Conservation (phyloP, 2,329 filamentous ascomycete genomes). For the Lachnellula subtilissima region DNA sequence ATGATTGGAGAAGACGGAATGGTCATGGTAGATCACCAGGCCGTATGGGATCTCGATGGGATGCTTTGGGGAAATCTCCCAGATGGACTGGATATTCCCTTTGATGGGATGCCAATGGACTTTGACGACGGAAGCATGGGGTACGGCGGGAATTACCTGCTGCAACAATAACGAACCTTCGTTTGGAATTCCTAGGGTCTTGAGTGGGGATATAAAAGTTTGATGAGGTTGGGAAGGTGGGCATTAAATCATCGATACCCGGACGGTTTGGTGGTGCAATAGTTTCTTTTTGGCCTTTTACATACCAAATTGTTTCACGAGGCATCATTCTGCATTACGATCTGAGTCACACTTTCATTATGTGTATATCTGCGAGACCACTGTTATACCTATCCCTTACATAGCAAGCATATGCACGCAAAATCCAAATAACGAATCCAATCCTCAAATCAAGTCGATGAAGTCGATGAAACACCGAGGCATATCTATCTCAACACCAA, state of each 20-base stretch:
- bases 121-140: conserved; percentile 18
- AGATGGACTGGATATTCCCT: conserved; percentile 34
- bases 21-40: conserved; percentile 49
- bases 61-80: conserved; percentile 48
- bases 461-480: background rate
- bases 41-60: conserved; percentile 52
- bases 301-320: background rate
- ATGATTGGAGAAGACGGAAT: conserved; percentile 47
- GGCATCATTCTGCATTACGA: background rate
- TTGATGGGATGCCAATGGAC: conserved; percentile 27
- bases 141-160: conserved; percentile 24
- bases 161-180: conserved; percentile 18
- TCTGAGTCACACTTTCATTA: background rate
- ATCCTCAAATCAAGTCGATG: background rate
- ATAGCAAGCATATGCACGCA: background rate
- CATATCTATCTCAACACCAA: background rate
- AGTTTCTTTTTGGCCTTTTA: background rate
- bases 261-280: background rate
- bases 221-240: background rate
- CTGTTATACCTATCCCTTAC: conserved; percentile 3
- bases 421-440: background rate
- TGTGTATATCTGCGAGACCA: conserved; percentile 1
- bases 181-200: conserved; percentile 3
- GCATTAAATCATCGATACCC: conserved; percentile 1
- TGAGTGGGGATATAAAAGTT: background rate